Evolutionary conservation across 2,329 filamentous ascomycete genomes (phyloP).

Genomic region (Tolypocladium tropicale): DNA sequence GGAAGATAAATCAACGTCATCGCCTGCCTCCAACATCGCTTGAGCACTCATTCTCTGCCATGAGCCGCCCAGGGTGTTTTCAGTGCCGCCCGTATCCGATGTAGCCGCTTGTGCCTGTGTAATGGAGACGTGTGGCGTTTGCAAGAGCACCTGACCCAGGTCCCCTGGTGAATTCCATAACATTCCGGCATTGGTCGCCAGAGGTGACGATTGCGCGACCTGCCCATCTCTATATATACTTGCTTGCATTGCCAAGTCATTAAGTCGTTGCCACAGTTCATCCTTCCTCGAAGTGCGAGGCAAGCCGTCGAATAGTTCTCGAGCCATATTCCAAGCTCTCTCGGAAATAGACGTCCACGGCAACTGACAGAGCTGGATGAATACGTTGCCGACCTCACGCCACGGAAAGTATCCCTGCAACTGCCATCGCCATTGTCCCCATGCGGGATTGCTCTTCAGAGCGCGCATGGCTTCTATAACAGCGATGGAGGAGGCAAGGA

Average conservation of each 20-base stretch:
- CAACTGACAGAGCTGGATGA: slow-evolving; percentile 9
- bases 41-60: neutral
- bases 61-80: neutral
- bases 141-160: neutral
- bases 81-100: neutral
- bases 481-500: slow-evolving; percentile 4
- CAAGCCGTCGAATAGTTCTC: slow-evolving; percentile 1
- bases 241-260: slow-evolving; percentile 1
- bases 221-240: neutral
- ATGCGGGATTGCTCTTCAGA: slow-evolving; percentile 10
- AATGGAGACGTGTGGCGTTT: neutral
- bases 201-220: neutral
- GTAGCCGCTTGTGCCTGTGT: neutral
- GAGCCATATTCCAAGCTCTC: slow-evolving; percentile 9
- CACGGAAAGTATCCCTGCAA: slow-evolving; percentile 16
- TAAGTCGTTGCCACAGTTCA: slow-evolving; percentile 9
- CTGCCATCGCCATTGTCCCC: slow-evolving; percentile 19
- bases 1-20: neutral
- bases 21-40: neutral
- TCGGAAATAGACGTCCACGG: slow-evolving; percentile 14
- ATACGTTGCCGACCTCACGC: slow-evolving; percentile 14
- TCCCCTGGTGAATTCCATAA: neutral
- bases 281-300: slow-evolving; percentile 5
- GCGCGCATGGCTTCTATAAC: slow-evolving; percentile 11
- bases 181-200: neutral